Evolutionary conservation across 805 yeast species (phyloP), one percentile per base, ranked within the genome.

Genomic region (Candida quercuum): DNA sequence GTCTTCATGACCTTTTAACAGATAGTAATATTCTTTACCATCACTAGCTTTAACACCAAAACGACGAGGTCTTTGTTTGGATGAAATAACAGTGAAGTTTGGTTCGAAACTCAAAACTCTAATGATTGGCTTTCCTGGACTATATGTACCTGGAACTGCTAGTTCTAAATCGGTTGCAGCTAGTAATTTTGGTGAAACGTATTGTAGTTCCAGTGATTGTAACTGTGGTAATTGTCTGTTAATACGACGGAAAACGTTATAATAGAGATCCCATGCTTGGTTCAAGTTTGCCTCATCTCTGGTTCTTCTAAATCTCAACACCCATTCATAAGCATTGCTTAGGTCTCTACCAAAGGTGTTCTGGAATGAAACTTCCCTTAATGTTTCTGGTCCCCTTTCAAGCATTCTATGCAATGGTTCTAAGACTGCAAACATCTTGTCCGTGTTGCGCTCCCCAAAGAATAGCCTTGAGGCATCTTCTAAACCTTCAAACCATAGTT

Each of bases 251-350:
- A 91, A 93, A 3, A 93, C 96, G 47, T 83, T 84, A 60, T 91
- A 89, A 57, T 91, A 91, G 14, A 89, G 81, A 58, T 91, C 98
- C 99, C 99, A 91, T 0, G 98, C 98, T 60, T 93, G 98, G 53
- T 89, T 88, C 60, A 91, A 63, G 49, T 88, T 91, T 18, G 94
- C 81, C 35, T 81, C 76, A 56, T 93, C 98, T 41, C 81, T 85
- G 0, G 95, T 83, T 32, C 87, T 69, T 56, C 86, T 81, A 64
- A 77, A 93, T 53, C 86, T 86, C 57, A 80, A 68, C 1, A 89
- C 82, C 96, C 97, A 91, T 51, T 88, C 95, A 51, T 83, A 79
- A 0, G 99, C 99, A 59, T 88, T 96, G 22, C 78, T 79, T 41
- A 93, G 66, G 46, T 93, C 99, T 42, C 95, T 72, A 4, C 98